A percentile compares a stretch with the other conserved stretches of the same genome.
Conservation (phyloP, 345 rosid genomes). For the Populus pruinosa region DNA sequence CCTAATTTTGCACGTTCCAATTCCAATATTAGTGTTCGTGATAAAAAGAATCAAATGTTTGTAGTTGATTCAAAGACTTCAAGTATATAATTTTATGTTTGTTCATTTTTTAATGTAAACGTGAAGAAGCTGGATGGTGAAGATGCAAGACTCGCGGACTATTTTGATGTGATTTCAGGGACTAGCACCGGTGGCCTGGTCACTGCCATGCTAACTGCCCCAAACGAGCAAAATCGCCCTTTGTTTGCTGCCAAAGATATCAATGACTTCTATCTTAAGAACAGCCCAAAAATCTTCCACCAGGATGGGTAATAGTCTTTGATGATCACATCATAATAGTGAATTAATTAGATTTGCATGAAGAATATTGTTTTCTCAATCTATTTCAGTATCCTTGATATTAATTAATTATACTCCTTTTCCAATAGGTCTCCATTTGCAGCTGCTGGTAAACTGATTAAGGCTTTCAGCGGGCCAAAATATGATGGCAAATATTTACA, state of each 20-base stretch:
- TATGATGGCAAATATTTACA: slow-evolving; percentile 58
- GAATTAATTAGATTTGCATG: not conserved
- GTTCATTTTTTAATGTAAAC: no score
- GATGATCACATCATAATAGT: not conserved
- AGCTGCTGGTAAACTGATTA: slow-evolving; percentile 29
- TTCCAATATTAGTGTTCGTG: no score
- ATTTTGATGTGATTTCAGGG: no score
- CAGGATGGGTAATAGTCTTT: slow-evolving; percentile 4
- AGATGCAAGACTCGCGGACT: slow-evolving; percentile 48
- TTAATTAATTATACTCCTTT: not conserved
- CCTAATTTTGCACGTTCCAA: no score
- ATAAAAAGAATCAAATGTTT: no score
- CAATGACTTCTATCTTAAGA: slow-evolving; percentile 20
- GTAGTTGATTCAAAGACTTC: no score
- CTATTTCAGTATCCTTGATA: not conserved
- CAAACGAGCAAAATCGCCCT: slow-evolving; percentile 54
- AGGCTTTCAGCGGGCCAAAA: slow-evolving; percentile 53
- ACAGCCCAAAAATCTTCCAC: slow-evolving; percentile 22
- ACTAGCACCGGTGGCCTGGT: slow-evolving; percentile 52
- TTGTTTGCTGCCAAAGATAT: slow-evolving; percentile 64
- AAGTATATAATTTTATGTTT: no score
- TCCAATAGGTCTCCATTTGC: slow-evolving; percentile 21
- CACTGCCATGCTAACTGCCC: slow-evolving; percentile 61
- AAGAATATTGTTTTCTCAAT: not conserved
- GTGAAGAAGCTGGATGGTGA: slow-evolving; percentile 61